Conservation (phyloP, 768 basidiomycete species). For the Clathrus columnatus region DNA sequence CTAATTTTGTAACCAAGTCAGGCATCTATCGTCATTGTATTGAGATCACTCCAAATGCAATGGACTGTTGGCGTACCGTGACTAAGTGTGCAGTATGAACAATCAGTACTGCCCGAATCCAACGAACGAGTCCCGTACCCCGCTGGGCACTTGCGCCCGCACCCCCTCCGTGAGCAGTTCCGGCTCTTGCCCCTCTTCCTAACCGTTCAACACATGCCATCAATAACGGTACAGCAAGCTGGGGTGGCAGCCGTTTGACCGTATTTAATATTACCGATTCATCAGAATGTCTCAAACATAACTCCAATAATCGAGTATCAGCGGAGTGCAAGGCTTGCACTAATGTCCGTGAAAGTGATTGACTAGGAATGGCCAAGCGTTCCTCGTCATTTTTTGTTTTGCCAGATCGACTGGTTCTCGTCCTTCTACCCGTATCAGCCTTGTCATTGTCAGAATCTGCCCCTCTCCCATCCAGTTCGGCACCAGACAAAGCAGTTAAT, state of each 20-base stretch:
- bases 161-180: constrained; percentile 68
- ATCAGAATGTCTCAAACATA: constrained; percentile 79
- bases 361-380: constrained; percentile 40
- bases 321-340: constrained; percentile 95
- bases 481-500: constrained; percentile 61
- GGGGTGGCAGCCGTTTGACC: constrained; percentile 75
- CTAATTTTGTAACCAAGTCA: constrained; percentile 79
- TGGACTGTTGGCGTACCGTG: constrained; percentile 54
- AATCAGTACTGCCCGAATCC: constrained; percentile 75
- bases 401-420: constrained; percentile 32
- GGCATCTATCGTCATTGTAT: constrained; percentile 57
- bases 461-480: constrained; percentile 17
- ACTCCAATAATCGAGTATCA: constrained; percentile 79
- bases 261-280: constrained; percentile 77
- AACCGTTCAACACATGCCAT: constrained; percentile 85
- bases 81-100: constrained; percentile 88
- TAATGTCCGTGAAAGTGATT: constrained; percentile 86
- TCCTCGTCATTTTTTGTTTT: not conserved
- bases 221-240: constrained; percentile 78
- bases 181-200: constrained; percentile 62
- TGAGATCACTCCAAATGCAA: not conserved
- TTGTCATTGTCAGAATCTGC: constrained; percentile 44
- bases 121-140: constrained; percentile 58
- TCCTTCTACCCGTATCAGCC: constrained; percentile 26
- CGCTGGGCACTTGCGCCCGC: constrained; percentile 75